These are phyloP conservation scores for Voacanga thouarsii DNA, from an alignment of 257 asterid genomes.

Conservation along the genomic window DNA sequence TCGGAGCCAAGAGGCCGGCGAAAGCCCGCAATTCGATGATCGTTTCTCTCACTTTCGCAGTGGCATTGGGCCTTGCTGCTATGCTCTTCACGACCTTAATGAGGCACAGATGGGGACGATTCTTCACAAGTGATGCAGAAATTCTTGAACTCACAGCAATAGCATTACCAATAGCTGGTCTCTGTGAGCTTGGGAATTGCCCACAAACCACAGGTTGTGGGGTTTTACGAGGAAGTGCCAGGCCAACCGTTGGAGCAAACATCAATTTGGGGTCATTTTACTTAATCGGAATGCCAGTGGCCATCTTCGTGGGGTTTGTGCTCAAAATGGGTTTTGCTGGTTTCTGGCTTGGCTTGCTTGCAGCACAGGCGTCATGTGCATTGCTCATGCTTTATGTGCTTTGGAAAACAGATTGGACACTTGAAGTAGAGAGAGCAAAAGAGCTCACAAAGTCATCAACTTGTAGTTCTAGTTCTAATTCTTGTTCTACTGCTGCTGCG, in stretches of 20 bases:
- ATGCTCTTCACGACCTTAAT: constrained; percentile 60
- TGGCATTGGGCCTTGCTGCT: constrained; percentile 57
- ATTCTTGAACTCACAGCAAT: constrained; percentile 63
- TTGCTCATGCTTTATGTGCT: constrained; percentile 58
- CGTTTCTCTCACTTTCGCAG: constrained; percentile 48
- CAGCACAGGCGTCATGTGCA: constrained; percentile 93
- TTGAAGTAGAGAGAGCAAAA: constrained; percentile 65
- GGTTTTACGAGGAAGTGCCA: constrained; percentile 77
- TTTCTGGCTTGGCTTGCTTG: constrained; percentile 81
- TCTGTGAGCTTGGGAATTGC: constrained; percentile 92
- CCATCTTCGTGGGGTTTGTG: constrained; percentile 65
- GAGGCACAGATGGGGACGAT: constrained; percentile 67
- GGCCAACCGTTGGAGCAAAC: constrained; percentile 80
- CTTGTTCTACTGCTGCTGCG: not conserved
- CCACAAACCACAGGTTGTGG: constrained; percentile 98
- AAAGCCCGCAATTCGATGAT: constrained; percentile 61
- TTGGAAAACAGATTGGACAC: constrained; percentile 62
- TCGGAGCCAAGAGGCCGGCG: constrained; percentile 68
- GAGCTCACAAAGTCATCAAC: constrained; percentile 44
- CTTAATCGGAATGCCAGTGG: constrained; percentile 92
- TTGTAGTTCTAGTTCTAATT: not conserved
- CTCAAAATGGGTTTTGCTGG: constrained; percentile 76
- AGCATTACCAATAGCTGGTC: constrained; percentile 84
- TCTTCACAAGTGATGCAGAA: constrained; percentile 64
- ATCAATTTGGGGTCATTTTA: constrained; percentile 87